Conservation (phyloP, 495 filamentous ascomycete genomes). For the Chaetomium cochliodes region DNA sequence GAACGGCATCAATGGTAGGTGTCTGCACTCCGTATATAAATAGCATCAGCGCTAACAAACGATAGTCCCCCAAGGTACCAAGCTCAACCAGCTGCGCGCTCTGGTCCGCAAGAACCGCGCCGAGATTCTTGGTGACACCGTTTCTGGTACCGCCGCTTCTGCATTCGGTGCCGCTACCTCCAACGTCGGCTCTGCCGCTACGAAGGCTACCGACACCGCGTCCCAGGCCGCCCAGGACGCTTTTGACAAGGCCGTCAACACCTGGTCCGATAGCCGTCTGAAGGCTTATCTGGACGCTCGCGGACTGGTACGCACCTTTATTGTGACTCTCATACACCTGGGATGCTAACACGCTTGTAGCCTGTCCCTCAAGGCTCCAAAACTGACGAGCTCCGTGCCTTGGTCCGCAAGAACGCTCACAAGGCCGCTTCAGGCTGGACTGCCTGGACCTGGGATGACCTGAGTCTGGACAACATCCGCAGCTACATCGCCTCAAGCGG, state of each 20-base stretch:
- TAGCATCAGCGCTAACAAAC: conserved; percentile 47
- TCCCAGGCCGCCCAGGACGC: conserved; percentile 62
- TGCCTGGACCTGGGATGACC: conserved; percentile 84
- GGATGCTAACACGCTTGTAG: conserved; percentile 35
- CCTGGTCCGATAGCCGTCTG: conserved; percentile 70
- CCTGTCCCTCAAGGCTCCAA: conserved; percentile 75
- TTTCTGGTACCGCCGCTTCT: conserved; percentile 59
- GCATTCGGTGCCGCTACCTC: conserved; percentile 79
- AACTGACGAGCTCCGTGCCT: conserved; percentile 74
- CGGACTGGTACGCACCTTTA: conserved; percentile 41
- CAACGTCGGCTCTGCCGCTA: conserved; percentile 73
- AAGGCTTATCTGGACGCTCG: conserved; percentile 74
- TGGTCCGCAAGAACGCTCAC: conserved; percentile 69
- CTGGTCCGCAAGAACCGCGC: conserved; percentile 88
- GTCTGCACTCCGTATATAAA: not conserved
- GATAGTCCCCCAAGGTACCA: conserved; percentile 85
- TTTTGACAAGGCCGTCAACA: conserved; percentile 61
- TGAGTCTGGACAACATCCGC: conserved; percentile 72
- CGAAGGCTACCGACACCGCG: conserved; percentile 70
- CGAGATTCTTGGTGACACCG: conserved; percentile 66
- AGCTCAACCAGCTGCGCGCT: conserved; percentile 81
- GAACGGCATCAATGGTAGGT: conserved; percentile 63
- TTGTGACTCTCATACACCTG: not conserved
- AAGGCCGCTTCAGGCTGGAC: conserved; percentile 69
- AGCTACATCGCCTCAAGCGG: conserved; percentile 62